These are phyloP conservation scores for Scedosporium minutisporum DNA, from an alignment of 2,329 filamentous ascomycete species.

Conservation along the genomic window DNA sequence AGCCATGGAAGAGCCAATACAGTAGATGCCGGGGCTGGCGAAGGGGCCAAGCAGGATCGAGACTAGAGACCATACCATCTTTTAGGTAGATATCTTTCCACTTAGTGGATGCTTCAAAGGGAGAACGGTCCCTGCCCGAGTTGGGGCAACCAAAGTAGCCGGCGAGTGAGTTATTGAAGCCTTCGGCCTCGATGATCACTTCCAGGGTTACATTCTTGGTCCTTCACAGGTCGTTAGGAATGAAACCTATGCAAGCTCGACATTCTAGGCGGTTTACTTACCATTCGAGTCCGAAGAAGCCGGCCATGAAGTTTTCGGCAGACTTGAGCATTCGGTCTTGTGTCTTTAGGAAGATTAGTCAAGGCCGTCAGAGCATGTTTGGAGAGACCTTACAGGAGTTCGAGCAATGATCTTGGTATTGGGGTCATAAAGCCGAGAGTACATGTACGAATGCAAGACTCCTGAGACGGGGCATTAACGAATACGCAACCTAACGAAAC, in stretches of 20 bases:
- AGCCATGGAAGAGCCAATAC: neutral
- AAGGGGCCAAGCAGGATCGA: neutral
- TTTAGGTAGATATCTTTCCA: conserved; percentile 58
- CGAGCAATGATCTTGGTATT: conserved; percentile 63
- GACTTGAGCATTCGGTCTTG: conserved; percentile 70
- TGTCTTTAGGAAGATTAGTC: conserved; percentile 31
- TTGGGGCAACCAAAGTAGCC: conserved; percentile 61
- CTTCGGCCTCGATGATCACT: conserved; percentile 53
- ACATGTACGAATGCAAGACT: conserved; percentile 63
- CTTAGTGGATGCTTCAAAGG: conserved; percentile 40
- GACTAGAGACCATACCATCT: conserved; percentile 31
- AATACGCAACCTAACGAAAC: neutral
- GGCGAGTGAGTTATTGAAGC: conserved; percentile 62
- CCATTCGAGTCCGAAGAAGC: conserved; percentile 69
- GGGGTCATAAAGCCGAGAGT: conserved; percentile 61
- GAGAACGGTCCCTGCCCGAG: conserved; percentile 38
- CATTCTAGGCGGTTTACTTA: conserved; percentile 13
- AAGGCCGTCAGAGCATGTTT: neutral
- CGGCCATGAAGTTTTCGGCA: conserved; percentile 68
- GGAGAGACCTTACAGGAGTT: conserved; percentile 41
- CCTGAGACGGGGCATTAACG: conserved; percentile 25
- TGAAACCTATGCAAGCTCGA: neutral
- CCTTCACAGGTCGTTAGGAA: conserved; percentile 22
- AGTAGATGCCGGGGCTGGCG: too few species aligned
- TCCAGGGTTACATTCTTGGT: conserved; percentile 62